These are phyloP conservation scores for Sordariomycetes sp. DNA, from an alignment of 2,329 filamentous ascomycete genomes.

Conservation along the genomic window DNA sequence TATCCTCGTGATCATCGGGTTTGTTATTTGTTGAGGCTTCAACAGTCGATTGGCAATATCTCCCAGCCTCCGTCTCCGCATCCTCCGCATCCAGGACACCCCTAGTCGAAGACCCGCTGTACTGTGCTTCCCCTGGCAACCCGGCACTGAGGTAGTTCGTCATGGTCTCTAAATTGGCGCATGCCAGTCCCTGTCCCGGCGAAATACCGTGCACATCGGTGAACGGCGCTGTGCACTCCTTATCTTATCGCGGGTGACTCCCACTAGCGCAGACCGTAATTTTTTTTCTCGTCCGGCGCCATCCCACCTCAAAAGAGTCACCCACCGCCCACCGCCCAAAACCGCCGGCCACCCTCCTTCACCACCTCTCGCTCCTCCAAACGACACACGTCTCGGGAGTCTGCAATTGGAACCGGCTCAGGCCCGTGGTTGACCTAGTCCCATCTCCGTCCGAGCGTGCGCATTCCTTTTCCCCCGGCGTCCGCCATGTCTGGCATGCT, in stretches of 20 bases:
- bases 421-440: neutral
- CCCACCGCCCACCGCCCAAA: conserved; percentile 1
- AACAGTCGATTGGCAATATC: neutral
- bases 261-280: neutral
- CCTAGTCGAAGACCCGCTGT: neutral
- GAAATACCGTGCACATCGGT: neutral
- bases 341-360: conserved; percentile 1
- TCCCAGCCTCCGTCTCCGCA: neutral
- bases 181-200: neutral
- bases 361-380: neutral
- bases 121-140: neutral
- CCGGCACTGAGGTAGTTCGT: neutral
- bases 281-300: conserved; percentile 7
- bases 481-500: conserved; percentile 23
- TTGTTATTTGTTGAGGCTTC: neutral
- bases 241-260: conserved; percentile 5
- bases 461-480: neutral
- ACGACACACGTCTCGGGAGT: neutral
- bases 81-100: neutral
- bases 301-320: conserved; percentile 10
- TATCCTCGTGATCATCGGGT: neutral
- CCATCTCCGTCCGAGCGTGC: neutral
- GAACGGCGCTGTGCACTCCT: neutral
- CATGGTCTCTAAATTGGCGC: neutral
- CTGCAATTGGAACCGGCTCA: conserved; percentile 3